Base-by-base conservation (phyloP, 1,139 yeast genomes). In the Sugiyamaella grinbergsii region DNA sequence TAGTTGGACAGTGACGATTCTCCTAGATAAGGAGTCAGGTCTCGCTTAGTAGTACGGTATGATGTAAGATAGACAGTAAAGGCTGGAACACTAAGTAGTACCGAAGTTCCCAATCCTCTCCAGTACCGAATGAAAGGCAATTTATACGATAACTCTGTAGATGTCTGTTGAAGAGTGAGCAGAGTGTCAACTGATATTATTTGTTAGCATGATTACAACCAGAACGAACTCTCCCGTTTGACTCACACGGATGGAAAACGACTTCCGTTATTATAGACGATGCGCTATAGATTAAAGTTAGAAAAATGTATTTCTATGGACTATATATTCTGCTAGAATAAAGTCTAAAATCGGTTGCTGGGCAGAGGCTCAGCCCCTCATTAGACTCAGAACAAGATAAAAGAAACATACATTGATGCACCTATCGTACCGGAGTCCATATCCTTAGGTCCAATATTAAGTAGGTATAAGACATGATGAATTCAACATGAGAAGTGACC, bases 71-170 rank as follows among this genome's bases (percentile, higher is more conserved):
- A 71, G 4, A 68, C 60, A 10, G 73, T 62, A 51, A 67, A 69
- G 1, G 73, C 74, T 0, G 74, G 74, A 2, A 72, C 69, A 19
- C 71, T 62, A 11, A 71, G 59, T 7, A 60, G 55, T 15, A 69
- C 62, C 11, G 71, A 59, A 1, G 72, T 70, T 5, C 65, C 58
- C 18, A 71, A 61, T 1, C 74, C 74, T 13, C 71, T 60, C 71
- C 73, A 71, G 56, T 68, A 67, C 18, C 69, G 62, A 19, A 58
- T 59, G 13, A 68, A 34, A 6, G 74, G 73, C 42, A 70, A 49
- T 50, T 54, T 56, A 28, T 50, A 50, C n/a, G 53, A 50, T 42
- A 63, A 54, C 29, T 62, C 61, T 10, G 68, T 61, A 2, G 72
- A 65, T 4, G 73, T 68, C 46, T 68, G 72, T 41, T 65, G 66